Evolutionary conservation across 2,329 filamentous ascomycete species (phyloP).

Genomic region (Chaetomium globosum): DNA sequence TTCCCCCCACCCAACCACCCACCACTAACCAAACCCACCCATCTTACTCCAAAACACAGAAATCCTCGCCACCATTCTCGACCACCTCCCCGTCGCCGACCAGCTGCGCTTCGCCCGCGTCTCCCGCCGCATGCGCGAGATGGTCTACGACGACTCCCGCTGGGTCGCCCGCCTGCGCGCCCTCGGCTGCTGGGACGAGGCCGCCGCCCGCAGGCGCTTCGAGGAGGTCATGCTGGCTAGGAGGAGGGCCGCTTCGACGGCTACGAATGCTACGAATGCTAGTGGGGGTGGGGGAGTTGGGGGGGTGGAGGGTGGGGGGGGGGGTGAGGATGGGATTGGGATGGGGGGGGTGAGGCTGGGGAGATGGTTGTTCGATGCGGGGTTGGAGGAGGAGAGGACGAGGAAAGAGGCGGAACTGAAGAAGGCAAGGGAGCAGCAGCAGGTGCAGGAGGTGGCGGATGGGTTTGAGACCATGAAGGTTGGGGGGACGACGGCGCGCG

Average conservation of each 20-base stretch:
- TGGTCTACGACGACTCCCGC: conserved; percentile 97
- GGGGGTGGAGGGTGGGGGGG: conserved; percentile 32
- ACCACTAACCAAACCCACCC: neutral
- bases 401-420: conserved; percentile 36
- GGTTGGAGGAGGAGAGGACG: conserved; percentile 64
- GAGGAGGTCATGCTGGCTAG: conserved; percentile 63
- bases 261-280: no score
- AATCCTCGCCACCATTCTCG: conserved; percentile 83
- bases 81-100: conserved; percentile 83
- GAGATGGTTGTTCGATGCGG: conserved; percentile 69
- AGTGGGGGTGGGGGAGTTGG: conserved; percentile 17
- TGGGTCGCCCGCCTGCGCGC: conserved; percentile 85
- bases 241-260: conserved; percentile 11
- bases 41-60: conserved; percentile 54
- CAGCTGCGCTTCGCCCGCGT: conserved; percentile 82
- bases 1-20: conserved; percentile 73
- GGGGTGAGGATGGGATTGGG: neutral
- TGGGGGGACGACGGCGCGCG: conserved; percentile 36
- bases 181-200: conserved; percentile 92
- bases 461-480: conserved; percentile 80
- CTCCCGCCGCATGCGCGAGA: conserved; percentile 86
- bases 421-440: conserved; percentile 20
- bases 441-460: conserved; percentile 48
- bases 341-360: conserved; percentile 6
- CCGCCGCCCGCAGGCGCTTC: conserved; percentile 76